These are phyloP conservation scores for Russula foetens DNA, from an alignment of 768 basidiomycete genomes.

Conservation along the genomic window DNA sequence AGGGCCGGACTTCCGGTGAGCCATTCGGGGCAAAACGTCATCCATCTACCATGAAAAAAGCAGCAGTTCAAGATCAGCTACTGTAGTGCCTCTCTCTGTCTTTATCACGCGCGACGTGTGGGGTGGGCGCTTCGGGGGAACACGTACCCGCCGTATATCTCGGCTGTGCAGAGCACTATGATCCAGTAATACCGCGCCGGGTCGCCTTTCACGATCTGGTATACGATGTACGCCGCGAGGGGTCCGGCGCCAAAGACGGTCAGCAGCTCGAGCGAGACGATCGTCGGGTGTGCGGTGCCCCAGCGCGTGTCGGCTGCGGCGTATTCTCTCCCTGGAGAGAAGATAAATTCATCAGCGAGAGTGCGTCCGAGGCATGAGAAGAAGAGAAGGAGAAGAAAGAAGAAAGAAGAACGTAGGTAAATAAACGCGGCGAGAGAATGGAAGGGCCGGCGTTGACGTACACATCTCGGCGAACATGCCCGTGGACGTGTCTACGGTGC, in stretches of 20 bases:
- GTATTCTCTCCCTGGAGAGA: conserved; percentile 84
- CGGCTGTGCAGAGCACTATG: conserved; percentile 64
- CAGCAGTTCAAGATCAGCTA: too few species aligned
- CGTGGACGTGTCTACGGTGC: conserved; percentile 57
- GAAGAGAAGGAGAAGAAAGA: too few species aligned
- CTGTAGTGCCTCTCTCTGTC: too few species aligned
- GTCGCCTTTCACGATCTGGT: conserved; percentile 55
- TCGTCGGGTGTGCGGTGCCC: conserved; percentile 69
- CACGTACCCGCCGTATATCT: conserved; percentile 69
- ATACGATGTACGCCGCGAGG: conserved; percentile 62
- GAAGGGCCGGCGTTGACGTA: too few species aligned
- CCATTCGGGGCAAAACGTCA: conserved; percentile 90
- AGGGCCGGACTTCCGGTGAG: conserved; percentile 65
- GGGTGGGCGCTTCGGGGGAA: too few species aligned
- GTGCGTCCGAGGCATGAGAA: too few species aligned
- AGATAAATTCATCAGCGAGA: not conserved
- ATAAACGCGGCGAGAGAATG: too few species aligned
- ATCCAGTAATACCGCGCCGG: conserved; percentile 74
- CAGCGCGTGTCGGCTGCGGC: conserved; percentile 74
- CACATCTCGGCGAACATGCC: conserved; percentile 71
- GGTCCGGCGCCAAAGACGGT: conserved; percentile 77
- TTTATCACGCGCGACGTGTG: too few species aligned
- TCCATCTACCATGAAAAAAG: conserved; percentile 37
- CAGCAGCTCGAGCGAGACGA: conserved; percentile 76
- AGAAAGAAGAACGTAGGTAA: too few species aligned